These are phyloP conservation scores for Camelina laxa DNA, from an alignment of 345 rosid species.

Conservation along the genomic window DNA sequence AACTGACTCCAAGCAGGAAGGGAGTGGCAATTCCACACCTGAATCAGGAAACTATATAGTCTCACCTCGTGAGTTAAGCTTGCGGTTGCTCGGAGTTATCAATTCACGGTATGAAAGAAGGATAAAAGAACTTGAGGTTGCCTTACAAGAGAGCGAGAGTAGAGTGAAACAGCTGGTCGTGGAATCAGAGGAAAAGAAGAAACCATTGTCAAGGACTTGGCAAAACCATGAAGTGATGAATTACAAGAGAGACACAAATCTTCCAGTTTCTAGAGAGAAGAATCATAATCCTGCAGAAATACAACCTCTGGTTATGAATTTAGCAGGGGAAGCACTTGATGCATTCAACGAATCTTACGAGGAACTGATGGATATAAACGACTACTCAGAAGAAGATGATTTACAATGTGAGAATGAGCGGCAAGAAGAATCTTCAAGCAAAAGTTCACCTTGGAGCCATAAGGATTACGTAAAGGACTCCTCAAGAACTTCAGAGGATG, in stretches of 20 bases:
- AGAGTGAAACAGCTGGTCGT: conserved; percentile 48
- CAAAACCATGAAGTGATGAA: conserved; percentile 37
- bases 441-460: conserved; percentile 38
- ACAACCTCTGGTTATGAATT: conserved; percentile 65
- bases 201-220: conserved; percentile 38
- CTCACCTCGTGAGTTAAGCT: conserved; percentile 75
- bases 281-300: conserved; percentile 27
- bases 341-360: conserved; percentile 71
- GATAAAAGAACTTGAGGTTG: conserved; percentile 59
- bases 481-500: conserved; percentile 35
- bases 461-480: conserved; percentile 10
- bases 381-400: conserved; percentile 53
- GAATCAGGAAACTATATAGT: conserved; percentile 64
- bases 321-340: conserved; percentile 71
- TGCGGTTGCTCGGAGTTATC: conserved; percentile 76
- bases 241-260: conserved; percentile 15
- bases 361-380: conserved; percentile 62
- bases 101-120: conserved; percentile 53
- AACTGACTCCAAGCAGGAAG: conserved; percentile 50
- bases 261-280: conserved; percentile 28
- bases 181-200: conserved; percentile 53
- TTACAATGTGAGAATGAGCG: conserved; percentile 34
- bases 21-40: conserved; percentile 52
- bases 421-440: conserved; percentile 38
- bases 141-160: conserved; percentile 68